Evolutionary conservation across 2,329 filamentous ascomycete genomes (phyloP), one percentile per base, ranked within the genome.

Genomic region (Fusarium tjaetaba): DNA sequence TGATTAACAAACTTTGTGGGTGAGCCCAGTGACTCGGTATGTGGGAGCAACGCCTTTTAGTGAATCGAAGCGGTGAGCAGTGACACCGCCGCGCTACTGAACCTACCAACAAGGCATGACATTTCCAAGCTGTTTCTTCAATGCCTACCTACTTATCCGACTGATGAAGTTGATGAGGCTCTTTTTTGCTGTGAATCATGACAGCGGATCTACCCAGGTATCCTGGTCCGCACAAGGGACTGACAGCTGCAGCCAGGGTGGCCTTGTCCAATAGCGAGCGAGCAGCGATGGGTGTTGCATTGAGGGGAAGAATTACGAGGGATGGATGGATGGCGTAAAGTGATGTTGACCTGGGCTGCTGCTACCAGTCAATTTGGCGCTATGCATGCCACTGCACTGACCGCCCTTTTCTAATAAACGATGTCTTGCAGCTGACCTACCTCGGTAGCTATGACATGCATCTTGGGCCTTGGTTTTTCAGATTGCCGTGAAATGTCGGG

Each of bases 121-220:
- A 38, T 32, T 42, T 41, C 56, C 10, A 41, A 66, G 30, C 24
- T 48, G 46, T 22, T 58, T 36, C 24, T 30, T 10, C 14, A 11
- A 36, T 16, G 38, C 63, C 30, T 34, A 32, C 30, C 30, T 30
- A 39, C 61, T 26, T 20, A 20, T 52, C 51, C 28, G 38, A 30
- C 13, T 51, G 22, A 55, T 64, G 75, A 70, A 38, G 53, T 66
- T 41, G 28, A 55, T 68, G 69, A 71, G 70, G 73, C 74, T 77
- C 75, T 72, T 58, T 45, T 51, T 55, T 52, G 30, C 45, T 70
- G 53, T 66, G 45, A 64, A 63, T 52, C 53, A 61, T 76, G 76
- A 69, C 72, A 77, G 71, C 76, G 76, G 76, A 78, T 77, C 76
- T 77, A 77, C 64, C 76, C 76, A 73, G 62, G 38, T 43, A 73